phyloP scores from a whole-genome alignment of 225 moss, liverwort and hornwort genomes.

The Marchantia paleacea region DNA sequence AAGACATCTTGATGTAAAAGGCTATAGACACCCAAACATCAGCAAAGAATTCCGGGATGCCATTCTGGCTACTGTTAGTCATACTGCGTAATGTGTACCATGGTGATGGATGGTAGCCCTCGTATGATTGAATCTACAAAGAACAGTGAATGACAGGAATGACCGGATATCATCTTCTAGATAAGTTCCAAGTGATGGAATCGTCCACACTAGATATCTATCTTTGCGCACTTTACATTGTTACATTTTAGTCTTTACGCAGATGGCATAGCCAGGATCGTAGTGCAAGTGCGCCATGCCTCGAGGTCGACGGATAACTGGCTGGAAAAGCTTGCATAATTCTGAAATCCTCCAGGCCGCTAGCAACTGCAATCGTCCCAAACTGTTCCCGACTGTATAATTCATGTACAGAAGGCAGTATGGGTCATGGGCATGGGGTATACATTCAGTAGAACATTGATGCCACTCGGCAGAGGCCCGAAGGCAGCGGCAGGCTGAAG shows the following conservation, averaged over 20 bases:
- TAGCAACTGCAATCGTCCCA: neutral
- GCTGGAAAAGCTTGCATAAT: neutral
- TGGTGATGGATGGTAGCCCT: neutral
- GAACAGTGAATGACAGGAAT: neutral
- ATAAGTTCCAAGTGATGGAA: neutral
- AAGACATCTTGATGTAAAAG: conserved; percentile 9
- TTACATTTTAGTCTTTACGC: neutral
- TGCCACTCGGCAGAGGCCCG: neutral
- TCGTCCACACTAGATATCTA: neutral
- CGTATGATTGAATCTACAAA: neutral
- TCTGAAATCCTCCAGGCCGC: neutral
- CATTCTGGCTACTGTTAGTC: neutral
- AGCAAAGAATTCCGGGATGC: neutral
- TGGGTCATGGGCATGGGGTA: no score
- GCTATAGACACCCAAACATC: conserved; percentile 9
- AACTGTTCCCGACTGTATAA: neutral
- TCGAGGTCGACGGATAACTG: neutral
- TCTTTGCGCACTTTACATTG: neutral
- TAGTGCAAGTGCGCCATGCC: neutral
- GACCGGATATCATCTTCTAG: neutral
- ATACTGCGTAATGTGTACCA: neutral
- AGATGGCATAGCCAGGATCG: neutral
- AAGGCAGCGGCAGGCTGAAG: neutral
- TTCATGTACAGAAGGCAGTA: neutral
- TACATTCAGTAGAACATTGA: neutral